These are phyloP conservation scores for Lecanicillium sp. DNA, from an alignment of 2,329 filamentous ascomycete genomes.

Conservation along the genomic window DNA sequence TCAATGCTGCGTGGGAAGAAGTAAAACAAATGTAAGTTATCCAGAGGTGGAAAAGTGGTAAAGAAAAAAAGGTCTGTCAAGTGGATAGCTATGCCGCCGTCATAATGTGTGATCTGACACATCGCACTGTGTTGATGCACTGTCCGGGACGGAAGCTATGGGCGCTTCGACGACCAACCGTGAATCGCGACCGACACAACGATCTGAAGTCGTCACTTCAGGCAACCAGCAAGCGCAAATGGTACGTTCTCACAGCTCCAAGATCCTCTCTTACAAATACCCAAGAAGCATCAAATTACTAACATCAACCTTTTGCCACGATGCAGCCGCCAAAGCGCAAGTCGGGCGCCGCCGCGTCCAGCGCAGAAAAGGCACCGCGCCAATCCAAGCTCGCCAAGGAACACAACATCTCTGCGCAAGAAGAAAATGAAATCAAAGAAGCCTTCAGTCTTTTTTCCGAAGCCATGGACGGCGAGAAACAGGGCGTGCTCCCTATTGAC, in stretches of 20 bases:
- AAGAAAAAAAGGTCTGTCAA: too few relatives aligned
- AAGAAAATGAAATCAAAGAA: constrained; percentile 86
- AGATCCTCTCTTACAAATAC: neutral
- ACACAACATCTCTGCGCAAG: constrained; percentile 72
- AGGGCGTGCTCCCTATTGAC: constrained; percentile 58
- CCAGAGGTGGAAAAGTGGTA: too few relatives aligned
- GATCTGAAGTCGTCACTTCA: too few relatives aligned
- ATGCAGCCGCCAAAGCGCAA: constrained; percentile 47
- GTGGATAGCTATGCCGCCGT: too few relatives aligned
- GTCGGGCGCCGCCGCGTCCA: constrained; percentile 20
- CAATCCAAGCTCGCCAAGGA: constrained; percentile 88
- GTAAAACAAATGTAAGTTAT: too few relatives aligned
- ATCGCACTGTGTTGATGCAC: too few relatives aligned
- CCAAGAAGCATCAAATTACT: neutral
- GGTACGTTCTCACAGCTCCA: too few relatives aligned
- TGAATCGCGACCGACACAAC: too few relatives aligned
- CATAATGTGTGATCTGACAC: too few relatives aligned
- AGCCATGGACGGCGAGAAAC: constrained; percentile 62
- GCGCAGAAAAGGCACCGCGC: constrained; percentile 35
- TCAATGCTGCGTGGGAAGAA: too few relatives aligned
- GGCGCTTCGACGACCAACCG: too few relatives aligned
- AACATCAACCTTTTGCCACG: neutral
- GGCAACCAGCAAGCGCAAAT: constrained; percentile 2
- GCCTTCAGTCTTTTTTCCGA: constrained; percentile 78
- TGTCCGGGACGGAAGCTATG: too few relatives aligned